Conservation (phyloP, 78 protist genomes). For the Dictyostelium brefeldianum region DNA sequence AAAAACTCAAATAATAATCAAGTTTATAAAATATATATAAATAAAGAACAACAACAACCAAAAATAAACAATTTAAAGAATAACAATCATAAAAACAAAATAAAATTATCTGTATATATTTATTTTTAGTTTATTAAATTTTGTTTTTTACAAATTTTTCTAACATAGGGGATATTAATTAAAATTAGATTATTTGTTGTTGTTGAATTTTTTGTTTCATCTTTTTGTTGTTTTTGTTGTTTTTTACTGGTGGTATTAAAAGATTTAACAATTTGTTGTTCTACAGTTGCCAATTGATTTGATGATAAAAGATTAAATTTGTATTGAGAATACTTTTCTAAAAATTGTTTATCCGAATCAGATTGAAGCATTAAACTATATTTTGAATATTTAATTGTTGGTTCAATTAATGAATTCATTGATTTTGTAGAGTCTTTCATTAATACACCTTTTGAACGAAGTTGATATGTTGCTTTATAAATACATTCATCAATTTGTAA, state of each 20-base stretch:
- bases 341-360: neutral
- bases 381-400: neutral
- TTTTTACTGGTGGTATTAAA: neutral
- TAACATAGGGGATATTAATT: constrained; percentile 8
- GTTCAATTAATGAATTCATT: neutral
- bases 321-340: neutral
- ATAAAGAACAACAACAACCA: too few species aligned
- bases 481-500: constrained; percentile 43
- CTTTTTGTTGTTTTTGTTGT: neutral
- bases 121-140: neutral
- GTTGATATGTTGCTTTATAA: constrained; percentile 48
- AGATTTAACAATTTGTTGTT: neutral
- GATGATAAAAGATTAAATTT: too few species aligned
- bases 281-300: neutral
- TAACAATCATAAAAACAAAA: too few species aligned
- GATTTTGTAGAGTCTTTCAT: neutral
- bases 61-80: too few species aligned
- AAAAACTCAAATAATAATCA: too few species aligned
- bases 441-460: constrained; percentile 9
- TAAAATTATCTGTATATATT: too few species aligned
- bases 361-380: neutral
- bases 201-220: neutral
- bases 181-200: neutral
- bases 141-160: constrained; percentile 40
- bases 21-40: too few species aligned